phyloP scores from a whole-genome alignment of 805 yeast genomes.

The Saturnispora bothae region DNA sequence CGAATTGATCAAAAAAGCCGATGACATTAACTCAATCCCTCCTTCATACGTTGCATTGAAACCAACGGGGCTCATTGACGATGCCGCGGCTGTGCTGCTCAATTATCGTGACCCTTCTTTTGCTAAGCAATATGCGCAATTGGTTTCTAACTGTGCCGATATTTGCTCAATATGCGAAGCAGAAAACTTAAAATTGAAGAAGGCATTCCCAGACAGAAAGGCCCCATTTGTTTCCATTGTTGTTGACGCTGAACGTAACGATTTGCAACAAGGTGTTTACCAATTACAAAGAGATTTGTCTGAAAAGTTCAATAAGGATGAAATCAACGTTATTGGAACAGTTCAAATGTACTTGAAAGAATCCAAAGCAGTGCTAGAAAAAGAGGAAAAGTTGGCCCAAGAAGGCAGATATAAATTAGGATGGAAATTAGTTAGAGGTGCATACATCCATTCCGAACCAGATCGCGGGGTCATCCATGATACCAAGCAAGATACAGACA shows the following conservation, averaged over 20 bases:
- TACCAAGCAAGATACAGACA: conserved; percentile 74
- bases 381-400: conserved; percentile 57
- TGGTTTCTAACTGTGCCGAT: conserved; percentile 55
- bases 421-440: conserved; percentile 88
- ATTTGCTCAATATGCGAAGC: conserved; percentile 48
- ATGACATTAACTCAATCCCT: conserved; percentile 54
- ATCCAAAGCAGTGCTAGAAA: conserved; percentile 47
- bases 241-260: conserved; percentile 86
- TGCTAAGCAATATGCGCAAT: conserved; percentile 39
- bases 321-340: conserved; percentile 75
- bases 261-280: conserved; percentile 85
- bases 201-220: conserved; percentile 48
- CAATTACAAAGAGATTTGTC: conserved; percentile 77
- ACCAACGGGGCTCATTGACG: conserved; percentile 78
- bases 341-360: conserved; percentile 84
- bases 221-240: conserved; percentile 70
- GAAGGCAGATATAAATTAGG: conserved; percentile 62
- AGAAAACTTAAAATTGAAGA: conserved; percentile 40
- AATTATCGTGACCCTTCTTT: conserved; percentile 47
- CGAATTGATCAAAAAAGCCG: conserved; percentile 37
- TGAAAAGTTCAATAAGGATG: conserved; percentile 55
- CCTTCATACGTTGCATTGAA: conserved; percentile 90
- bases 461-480: conserved; percentile 62
- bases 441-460: conserved; percentile 84
- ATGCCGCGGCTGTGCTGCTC: conserved; percentile 64